phyloP scores from a whole-genome alignment of 768 basidiomycete species.

The Suillus occidentalis region DNA sequence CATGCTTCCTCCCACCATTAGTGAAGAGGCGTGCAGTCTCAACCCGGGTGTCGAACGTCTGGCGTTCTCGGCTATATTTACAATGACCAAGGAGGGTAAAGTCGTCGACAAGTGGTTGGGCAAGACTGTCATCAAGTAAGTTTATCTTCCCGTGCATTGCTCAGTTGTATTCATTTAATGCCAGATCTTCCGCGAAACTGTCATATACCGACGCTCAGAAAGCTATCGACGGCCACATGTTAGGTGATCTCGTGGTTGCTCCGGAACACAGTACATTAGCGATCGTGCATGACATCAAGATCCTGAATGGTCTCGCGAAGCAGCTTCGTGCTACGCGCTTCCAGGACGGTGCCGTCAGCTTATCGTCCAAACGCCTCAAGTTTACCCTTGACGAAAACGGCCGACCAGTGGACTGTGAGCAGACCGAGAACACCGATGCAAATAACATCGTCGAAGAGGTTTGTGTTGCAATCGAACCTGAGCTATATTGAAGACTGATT shows the following conservation, averaged over 20 bases:
- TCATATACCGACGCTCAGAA: conserved; percentile 81
- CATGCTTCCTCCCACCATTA: conserved; percentile 93
- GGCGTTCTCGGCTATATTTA: conserved; percentile 88
- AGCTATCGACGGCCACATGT: conserved; percentile 70
- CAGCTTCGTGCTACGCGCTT: conserved; percentile 72
- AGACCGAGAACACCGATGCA: conserved; percentile 66
- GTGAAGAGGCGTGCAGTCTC: conserved; percentile 91
- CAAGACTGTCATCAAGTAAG: conserved; percentile 86
- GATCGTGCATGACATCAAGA: conserved; percentile 75
- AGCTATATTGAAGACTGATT: neutral
- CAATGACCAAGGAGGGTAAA: conserved; percentile 77
- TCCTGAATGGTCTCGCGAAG: conserved; percentile 66
- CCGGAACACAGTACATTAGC: conserved; percentile 59
- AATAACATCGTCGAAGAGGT: conserved; percentile 91
- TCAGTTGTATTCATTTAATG: conserved; percentile 7
- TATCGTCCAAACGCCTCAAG: conserved; percentile 65
- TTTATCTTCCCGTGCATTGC: conserved; percentile 6
- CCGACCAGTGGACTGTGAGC: conserved; percentile 74
- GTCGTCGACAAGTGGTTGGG: conserved; percentile 91
- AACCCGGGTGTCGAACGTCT: conserved; percentile 86
- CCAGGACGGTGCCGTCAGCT: conserved; percentile 75
- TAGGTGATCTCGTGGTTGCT: conserved; percentile 52
- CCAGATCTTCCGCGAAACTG: conserved; percentile 83
- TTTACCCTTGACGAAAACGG: conserved; percentile 83
- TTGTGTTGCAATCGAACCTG: conserved; percentile 14